These are phyloP conservation scores for Rubroboletus satanas DNA, from an alignment of 768 basidiomycete genomes.

Conservation along the genomic window DNA sequence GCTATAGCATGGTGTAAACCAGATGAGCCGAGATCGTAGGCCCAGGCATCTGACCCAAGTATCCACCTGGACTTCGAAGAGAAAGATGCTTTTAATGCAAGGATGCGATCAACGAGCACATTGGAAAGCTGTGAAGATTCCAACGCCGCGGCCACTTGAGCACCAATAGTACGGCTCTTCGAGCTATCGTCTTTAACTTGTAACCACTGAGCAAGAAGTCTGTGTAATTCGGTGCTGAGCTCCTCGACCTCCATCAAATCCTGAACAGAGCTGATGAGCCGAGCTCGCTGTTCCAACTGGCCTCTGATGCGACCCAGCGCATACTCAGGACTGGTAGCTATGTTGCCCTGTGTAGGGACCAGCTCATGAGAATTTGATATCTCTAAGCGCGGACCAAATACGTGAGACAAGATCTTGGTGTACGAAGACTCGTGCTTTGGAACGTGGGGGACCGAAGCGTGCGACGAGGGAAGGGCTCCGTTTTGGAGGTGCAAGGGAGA, in stretches of 20 bases:
- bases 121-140: conserved; percentile 38
- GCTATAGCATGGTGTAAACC: conserved; percentile 94
- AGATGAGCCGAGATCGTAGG: conserved; percentile 92
- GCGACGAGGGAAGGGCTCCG: conserved; percentile 26
- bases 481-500: conserved; percentile 49
- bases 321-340: conserved; percentile 90
- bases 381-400: conserved; percentile 77
- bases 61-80: conserved; percentile 84
- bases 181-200: conserved; percentile 65
- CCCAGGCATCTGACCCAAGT: conserved; percentile 97
- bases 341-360: conserved; percentile 61
- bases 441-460: conserved; percentile 48
- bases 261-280: conserved; percentile 62
- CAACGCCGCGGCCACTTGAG: conserved; percentile 51
- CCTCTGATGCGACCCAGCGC: conserved; percentile 90
- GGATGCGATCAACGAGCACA: conserved; percentile 50
- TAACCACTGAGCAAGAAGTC: conserved; percentile 76
- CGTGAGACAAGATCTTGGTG: conserved; percentile 78
- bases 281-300: conserved; percentile 68
- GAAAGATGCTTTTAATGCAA: conserved; percentile 60
- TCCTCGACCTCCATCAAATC: conserved; percentile 54
- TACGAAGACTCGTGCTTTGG: conserved; percentile 91
- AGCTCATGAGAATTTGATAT: conserved; percentile 81
- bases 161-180: conserved; percentile 58
- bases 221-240: conserved; percentile 56